phyloP scores from a whole-genome alignment of 257 asterid genomes.

The Jasminum sambac region DNA sequence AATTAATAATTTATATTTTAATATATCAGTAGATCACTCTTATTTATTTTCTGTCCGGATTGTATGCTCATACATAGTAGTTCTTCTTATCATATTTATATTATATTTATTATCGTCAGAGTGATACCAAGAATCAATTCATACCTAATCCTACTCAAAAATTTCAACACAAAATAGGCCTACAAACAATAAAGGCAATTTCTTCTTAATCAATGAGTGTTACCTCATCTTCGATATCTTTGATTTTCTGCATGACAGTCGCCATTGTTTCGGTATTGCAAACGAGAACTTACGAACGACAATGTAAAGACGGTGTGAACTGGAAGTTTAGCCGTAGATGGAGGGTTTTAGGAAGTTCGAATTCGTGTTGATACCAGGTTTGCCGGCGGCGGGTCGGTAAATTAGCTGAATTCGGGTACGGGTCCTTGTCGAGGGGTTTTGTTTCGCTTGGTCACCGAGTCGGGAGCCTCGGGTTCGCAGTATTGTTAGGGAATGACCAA shows the following conservation, averaged over 20 bases:
- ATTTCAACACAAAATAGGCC: not conserved
- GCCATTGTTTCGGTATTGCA: conserved; percentile 50
- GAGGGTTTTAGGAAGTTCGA: not conserved
- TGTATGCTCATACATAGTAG: not conserved
- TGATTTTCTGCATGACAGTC: conserved; percentile 97
- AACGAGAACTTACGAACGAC: conserved; percentile 18
- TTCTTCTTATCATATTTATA: not conserved
- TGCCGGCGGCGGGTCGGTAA: conserved; percentile 4
- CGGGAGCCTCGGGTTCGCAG: conserved; percentile 6
- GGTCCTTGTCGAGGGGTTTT: not conserved
- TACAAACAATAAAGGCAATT: not conserved
- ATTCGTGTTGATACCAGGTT: not conserved
- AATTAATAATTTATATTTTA: no score
- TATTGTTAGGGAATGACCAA: not conserved
- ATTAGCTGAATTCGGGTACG: not conserved
- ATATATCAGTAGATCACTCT: no score
- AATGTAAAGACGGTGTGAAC: conserved; percentile 26
- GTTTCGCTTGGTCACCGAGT: conserved; percentile 10
- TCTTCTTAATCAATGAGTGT: not conserved
- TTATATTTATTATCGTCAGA: not conserved
- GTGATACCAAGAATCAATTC: not conserved
- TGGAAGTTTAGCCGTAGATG: not conserved
- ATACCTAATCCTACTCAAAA: conserved; percentile 2
- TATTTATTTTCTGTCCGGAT: not conserved
- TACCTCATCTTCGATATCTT: conserved; percentile 99